These are phyloP conservation scores for Xylaria intraflava DNA, from an alignment of 495 filamentous ascomycete species.

Conservation along the genomic window DNA sequence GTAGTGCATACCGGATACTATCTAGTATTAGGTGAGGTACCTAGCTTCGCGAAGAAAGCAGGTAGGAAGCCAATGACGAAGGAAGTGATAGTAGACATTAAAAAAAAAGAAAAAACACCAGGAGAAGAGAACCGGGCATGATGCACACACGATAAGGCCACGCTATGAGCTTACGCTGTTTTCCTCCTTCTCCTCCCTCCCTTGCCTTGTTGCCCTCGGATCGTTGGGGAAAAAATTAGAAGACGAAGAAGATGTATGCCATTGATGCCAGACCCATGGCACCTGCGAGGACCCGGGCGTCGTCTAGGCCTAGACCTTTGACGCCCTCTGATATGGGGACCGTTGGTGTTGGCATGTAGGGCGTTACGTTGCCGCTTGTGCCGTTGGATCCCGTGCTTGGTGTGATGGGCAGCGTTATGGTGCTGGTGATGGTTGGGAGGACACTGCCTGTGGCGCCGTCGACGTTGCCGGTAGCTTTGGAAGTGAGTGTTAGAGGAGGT, in stretches of 20 bases:
- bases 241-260: background rate
- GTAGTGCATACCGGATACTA: too few species aligned
- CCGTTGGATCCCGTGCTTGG: background rate
- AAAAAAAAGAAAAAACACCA: background rate
- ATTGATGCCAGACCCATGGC: background rate
- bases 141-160: too few species aligned
- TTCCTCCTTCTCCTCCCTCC: too few species aligned
- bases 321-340: background rate
- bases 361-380: background rate
- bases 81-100: too few species aligned
- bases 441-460: conserved; percentile 4
- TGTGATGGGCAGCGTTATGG: background rate
- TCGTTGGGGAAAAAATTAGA: too few species aligned
- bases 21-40: too few species aligned
- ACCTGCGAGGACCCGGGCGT: background rate
- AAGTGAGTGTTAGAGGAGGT: background rate
- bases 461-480: background rate
- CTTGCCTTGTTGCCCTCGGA: too few species aligned
- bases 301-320: background rate
- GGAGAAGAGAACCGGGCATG: too few species aligned
- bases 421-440: background rate
- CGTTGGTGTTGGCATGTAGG: background rate
- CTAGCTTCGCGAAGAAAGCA: too few species aligned
- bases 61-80: too few species aligned
- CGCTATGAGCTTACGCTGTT: too few species aligned